Conservation (phyloP, 176 grass and related monocot species). For the Oryza coarctata region DNA sequence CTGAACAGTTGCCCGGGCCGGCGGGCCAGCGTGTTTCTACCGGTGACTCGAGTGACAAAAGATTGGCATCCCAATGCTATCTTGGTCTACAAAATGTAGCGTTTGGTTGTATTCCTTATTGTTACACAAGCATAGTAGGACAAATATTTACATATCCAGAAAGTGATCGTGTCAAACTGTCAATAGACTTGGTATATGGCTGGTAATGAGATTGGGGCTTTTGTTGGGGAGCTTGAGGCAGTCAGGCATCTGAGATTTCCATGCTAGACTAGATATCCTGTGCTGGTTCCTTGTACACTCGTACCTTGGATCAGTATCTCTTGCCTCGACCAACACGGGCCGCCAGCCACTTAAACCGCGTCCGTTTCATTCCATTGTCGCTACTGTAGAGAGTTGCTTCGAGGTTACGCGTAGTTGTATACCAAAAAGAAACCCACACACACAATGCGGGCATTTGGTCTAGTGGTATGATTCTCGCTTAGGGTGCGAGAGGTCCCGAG, state of each 20-base stretch:
- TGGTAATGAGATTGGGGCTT: not conserved
- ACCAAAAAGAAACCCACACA: too few species aligned
- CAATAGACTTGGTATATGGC: not conserved
- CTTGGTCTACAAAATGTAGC: not conserved
- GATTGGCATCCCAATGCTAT: not conserved
- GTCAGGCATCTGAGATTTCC: not conserved
- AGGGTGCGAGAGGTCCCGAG: conserved; percentile 98
- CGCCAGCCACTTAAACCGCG: too few species aligned
- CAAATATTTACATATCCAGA: not conserved
- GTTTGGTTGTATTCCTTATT: not conserved
- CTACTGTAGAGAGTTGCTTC: too few species aligned
- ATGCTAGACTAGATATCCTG: not conserved
- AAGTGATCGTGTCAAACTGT: not conserved
- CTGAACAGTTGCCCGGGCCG: too few species aligned
- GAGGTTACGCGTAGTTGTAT: too few species aligned
- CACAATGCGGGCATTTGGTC: conserved; percentile 83
- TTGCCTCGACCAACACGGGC: too few species aligned
- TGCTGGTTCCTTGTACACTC: not conserved
- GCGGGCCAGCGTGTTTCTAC: too few species aligned
- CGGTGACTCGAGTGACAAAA: not conserved
- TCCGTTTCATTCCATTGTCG: too few species aligned
- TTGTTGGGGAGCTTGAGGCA: not conserved
- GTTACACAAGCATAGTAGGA: too few species aligned
- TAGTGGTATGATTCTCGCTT: conserved; percentile 99
- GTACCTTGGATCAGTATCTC: not conserved